These are phyloP conservation scores for Fistulinella prunicolor DNA, from an alignment of 768 basidiomycete species.

Conservation along the genomic window DNA sequence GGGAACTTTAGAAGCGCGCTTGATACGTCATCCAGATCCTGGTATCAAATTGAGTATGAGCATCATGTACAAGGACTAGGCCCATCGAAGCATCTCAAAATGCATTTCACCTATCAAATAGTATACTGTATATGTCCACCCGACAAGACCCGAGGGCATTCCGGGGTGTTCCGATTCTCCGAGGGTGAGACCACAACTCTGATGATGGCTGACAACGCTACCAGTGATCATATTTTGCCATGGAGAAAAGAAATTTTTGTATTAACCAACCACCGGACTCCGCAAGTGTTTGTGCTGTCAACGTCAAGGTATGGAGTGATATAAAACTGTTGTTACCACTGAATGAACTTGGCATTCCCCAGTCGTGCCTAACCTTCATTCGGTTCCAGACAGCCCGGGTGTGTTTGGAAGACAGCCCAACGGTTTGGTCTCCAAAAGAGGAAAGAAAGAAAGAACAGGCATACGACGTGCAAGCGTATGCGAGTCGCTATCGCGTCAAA, in stretches of 20 bases:
- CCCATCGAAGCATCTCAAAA: constrained; percentile 7
- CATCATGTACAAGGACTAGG: background rate
- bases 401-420: background rate
- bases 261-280: background rate
- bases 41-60: background rate
- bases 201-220: background rate
- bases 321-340: background rate
- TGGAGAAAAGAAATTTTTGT: background rate
- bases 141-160: constrained; percentile 1
- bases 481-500: background rate
- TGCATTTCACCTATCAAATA: background rate
- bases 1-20: background rate
- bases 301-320: background rate
- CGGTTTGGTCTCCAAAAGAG: background rate
- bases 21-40: background rate
- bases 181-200: background rate
- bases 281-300: background rate
- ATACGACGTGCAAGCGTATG: background rate
- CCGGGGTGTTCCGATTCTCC: constrained; percentile 8
- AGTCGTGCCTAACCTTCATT: background rate
- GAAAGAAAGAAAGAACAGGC: background rate
- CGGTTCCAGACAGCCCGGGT: background rate
- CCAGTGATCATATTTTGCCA: too few species aligned
- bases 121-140: background rate
- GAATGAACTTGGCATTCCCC: background rate